These are phyloP conservation scores for Pholiota conissans DNA, from an alignment of 768 basidiomycete species.

Conservation along the genomic window DNA sequence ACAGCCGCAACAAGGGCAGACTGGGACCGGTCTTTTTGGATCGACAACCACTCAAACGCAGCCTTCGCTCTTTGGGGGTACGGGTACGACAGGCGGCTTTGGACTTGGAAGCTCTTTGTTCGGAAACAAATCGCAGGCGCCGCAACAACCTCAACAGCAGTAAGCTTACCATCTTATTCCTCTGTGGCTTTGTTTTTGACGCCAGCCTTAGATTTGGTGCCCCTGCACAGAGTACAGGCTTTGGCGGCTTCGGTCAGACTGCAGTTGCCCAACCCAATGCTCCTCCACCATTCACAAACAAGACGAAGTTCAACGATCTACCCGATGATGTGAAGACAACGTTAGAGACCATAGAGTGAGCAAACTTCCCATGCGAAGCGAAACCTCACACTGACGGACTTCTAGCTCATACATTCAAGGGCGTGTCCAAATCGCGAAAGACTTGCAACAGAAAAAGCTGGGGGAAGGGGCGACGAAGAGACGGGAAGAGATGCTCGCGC, in stretches of 20 bases:
- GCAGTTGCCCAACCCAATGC: slow-evolving; percentile 9
- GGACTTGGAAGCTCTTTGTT: slow-evolving; percentile 26
- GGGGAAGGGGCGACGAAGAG: slow-evolving; percentile 76
- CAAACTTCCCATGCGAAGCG: neutral
- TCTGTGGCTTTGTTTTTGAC: slow-evolving; percentile 2
- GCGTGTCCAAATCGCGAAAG: slow-evolving; percentile 77
- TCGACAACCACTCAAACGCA: slow-evolving; percentile 28
- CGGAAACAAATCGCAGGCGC: slow-evolving; percentile 31
- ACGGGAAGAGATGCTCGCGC: slow-evolving; percentile 62
- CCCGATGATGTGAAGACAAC: slow-evolving; percentile 65
- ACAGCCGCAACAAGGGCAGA: neutral
- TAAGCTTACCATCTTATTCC: neutral
- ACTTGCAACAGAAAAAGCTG: slow-evolving; percentile 72
- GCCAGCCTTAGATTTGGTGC: neutral
- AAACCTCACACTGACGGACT: slow-evolving; percentile 4
- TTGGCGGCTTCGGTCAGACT: neutral
- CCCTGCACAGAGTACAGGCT: slow-evolving; percentile 3
- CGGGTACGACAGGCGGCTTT: slow-evolving; percentile 20
- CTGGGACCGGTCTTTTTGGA: slow-evolving; percentile 21
- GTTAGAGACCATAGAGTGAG: slow-evolving; percentile 75
- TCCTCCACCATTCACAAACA: slow-evolving; percentile 46
- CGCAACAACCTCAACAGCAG: slow-evolving; percentile 24
- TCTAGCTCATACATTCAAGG: slow-evolving; percentile 70
- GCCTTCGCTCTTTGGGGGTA: slow-evolving; percentile 27
- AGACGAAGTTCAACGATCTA: slow-evolving; percentile 82